Percentiles rank a stretch among this genome's conserved stretches.
These are phyloP conservation scores for Terana coerulea DNA, from an alignment of 768 basidiomycete genomes.

Conservation along the genomic window DNA sequence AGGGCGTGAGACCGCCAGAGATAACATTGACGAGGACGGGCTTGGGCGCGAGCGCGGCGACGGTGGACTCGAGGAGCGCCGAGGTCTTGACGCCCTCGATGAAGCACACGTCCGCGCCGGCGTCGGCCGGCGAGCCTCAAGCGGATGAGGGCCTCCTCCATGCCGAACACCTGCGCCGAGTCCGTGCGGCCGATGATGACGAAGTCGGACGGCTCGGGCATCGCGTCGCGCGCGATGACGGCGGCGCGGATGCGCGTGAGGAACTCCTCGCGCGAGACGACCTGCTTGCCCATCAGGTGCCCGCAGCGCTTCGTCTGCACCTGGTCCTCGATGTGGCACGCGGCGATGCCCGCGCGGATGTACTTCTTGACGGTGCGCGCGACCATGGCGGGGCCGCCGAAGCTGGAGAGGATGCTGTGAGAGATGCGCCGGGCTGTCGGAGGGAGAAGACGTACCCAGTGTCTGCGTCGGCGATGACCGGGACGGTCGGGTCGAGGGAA, in stretches of 20 bases:
- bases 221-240: slow-evolving; percentile 69
- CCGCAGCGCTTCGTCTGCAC: slow-evolving; percentile 82
- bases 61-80: slow-evolving; percentile 58
- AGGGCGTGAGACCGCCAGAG: slow-evolving; percentile 75
- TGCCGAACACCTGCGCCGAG: slow-evolving; percentile 73
- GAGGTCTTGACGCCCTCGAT: slow-evolving; percentile 74
- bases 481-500: slow-evolving; percentile 49
- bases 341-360: slow-evolving; percentile 67
- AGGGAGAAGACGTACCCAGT: slow-evolving; percentile 49
- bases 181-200: slow-evolving; percentile 77
- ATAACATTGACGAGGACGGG: slow-evolving; percentile 83
- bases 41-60: slow-evolving; percentile 68
- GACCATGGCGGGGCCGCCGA: slow-evolving; percentile 73
- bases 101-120: slow-evolving; percentile 78
- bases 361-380: slow-evolving; percentile 73
- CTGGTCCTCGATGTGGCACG: slow-evolving; percentile 77
- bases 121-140: slow-evolving; percentile 68
- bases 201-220: slow-evolving; percentile 73
- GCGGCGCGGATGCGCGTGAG: slow-evolving; percentile 73
- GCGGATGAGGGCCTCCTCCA: slow-evolving; percentile 69
- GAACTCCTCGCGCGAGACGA: slow-evolving; percentile 76
- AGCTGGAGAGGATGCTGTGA: slow-evolving; percentile 28
- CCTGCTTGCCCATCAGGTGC: slow-evolving; percentile 77
- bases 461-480: slow-evolving; percentile 79
- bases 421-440: not conserved